phyloP scores from a whole-genome alignment of 148 eudicot genomes.

The Cornus suecica region DNA sequence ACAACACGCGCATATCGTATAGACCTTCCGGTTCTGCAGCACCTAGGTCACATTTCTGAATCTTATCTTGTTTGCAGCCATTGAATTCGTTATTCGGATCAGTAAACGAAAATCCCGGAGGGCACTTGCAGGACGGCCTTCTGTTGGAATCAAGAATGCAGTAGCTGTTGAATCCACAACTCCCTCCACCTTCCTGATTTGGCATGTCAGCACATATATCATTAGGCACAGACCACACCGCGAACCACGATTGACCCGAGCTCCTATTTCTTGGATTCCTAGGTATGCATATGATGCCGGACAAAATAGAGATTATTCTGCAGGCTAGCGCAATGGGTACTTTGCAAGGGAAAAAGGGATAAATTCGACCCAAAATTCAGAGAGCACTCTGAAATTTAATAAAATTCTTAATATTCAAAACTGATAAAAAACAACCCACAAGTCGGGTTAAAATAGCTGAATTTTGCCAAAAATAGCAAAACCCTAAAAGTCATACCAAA shows the following conservation, averaged over 20 bases:
- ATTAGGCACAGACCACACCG: constrained; percentile 13
- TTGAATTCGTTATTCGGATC: constrained; percentile 23
- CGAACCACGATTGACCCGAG: constrained; percentile 11
- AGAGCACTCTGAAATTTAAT: too few species aligned
- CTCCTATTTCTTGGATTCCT: background rate
- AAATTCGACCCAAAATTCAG: too few species aligned
- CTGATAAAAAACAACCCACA: too few species aligned
- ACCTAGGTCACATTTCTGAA: constrained; percentile 11
- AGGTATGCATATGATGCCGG: too few species aligned
- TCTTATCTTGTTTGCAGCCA: constrained; percentile 15
- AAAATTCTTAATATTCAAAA: too few species aligned
- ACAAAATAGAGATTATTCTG: too few species aligned
- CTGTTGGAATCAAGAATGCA: constrained; percentile 12
- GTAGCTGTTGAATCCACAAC: constrained; percentile 29
- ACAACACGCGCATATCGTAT: constrained; percentile 4
- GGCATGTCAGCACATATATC: constrained; percentile 13
- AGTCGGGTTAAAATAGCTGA: too few species aligned
- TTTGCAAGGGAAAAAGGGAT: too few species aligned
- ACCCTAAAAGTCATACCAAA: too few species aligned
- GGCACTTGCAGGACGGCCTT: constrained; percentile 27
- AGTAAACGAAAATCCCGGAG: constrained; percentile 16
- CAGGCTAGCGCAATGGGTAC: too few species aligned
- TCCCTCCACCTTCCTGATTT: constrained; percentile 9
- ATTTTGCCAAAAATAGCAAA: too few species aligned
- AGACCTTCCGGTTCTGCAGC: background rate